These are phyloP conservation scores for Cucumis hystrix DNA, from an alignment of 306 rosid genomes.

Conservation along the genomic window DNA sequence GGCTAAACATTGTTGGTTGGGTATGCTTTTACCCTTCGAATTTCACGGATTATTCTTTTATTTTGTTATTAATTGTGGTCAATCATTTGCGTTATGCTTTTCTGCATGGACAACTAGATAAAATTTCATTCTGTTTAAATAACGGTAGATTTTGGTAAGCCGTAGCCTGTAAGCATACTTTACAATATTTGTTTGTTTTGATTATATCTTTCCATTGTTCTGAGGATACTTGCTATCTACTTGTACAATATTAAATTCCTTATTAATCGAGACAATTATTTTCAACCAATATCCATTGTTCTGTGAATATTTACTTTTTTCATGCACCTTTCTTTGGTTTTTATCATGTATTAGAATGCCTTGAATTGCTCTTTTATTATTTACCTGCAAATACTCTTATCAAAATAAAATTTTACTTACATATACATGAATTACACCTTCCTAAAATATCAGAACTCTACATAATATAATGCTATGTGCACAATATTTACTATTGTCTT, in stretches of 20 bases:
- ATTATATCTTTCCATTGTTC: background rate
- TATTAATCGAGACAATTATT: background rate
- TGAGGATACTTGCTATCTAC: background rate
- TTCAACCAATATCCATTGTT: background rate
- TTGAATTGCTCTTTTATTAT: background rate
- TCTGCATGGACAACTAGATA: background rate
- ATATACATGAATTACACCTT: background rate
- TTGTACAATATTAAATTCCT: background rate
- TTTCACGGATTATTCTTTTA: background rate
- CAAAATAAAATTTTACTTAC: no score
- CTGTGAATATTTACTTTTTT: background rate
- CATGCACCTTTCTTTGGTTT: background rate
- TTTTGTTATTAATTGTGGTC: background rate
- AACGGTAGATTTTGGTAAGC: background rate
- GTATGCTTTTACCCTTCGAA: constrained; percentile 31
- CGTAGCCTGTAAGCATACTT: background rate
- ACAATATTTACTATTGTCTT: no score
- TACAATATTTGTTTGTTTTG: background rate
- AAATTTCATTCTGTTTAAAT: background rate
- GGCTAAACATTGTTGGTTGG: constrained; percentile 98
- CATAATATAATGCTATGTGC: no score
- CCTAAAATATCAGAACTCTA: background rate
- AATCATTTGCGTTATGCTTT: background rate
- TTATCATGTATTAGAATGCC: background rate
- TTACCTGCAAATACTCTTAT: background rate